Conservation (phyloP, 1,284 basidiomycete species). For the Pseudozyma tsukubaensis region DNA sequence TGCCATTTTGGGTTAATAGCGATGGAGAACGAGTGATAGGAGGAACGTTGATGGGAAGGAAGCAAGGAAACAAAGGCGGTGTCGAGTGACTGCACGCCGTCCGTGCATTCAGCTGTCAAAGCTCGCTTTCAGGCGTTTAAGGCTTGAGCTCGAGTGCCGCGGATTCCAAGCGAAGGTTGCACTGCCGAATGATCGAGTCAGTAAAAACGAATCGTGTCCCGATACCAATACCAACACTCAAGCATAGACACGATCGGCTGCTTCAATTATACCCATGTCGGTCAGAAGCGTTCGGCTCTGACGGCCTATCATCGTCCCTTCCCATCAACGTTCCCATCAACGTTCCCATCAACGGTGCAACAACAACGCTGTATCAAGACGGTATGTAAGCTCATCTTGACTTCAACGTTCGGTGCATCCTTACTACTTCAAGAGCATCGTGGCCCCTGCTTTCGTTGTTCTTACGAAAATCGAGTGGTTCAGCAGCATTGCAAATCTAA, state of each 20-base stretch:
- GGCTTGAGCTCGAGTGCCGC: neutral
- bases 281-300: constrained; percentile 7
- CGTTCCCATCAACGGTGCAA: neutral
- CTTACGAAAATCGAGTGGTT: neutral
- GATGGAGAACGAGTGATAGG: neutral
- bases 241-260: constrained; percentile 6
- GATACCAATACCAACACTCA: neutral
- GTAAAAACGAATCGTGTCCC: constrained; percentile 10
- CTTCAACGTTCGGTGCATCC: too few species aligned
- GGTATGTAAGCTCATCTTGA: too few species aligned
- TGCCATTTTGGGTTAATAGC: constrained; percentile 18
- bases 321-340: neutral
- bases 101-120: constrained; percentile 5
- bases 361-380: too few species aligned
- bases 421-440: neutral
- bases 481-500: neutral
- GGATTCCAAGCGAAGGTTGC: constrained; percentile 19
- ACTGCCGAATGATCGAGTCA: neutral
- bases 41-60: neutral
- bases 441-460: neutral
- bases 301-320: neutral
- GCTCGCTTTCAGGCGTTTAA: neutral
- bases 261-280: neutral
- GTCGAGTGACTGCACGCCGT: neutral
- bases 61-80: neutral